phyloP scores from a whole-genome alignment of 2,329 filamentous ascomycete species.

The Fonsecaea pedrosoi region DNA sequence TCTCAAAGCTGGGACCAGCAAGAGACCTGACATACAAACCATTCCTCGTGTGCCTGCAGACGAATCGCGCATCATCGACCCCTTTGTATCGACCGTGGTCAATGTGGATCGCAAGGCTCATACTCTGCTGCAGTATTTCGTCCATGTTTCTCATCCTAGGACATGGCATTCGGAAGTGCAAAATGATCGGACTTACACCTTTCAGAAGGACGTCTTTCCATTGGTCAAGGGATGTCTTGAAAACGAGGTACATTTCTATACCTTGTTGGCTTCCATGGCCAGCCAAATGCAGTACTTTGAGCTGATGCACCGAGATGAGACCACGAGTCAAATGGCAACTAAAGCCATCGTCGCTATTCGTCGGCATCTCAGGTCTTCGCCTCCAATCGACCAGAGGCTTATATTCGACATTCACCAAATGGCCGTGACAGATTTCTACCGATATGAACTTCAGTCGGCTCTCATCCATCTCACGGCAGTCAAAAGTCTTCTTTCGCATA shows the following conservation, averaged over 20 bases:
- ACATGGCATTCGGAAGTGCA: conserved; percentile 16
- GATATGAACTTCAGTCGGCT: conserved; percentile 12
- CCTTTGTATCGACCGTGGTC: conserved; percentile 11
- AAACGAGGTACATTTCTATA: conserved; percentile 16
- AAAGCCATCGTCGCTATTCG: conserved; percentile 10
- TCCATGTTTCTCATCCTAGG: conserved; percentile 14
- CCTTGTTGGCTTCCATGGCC: conserved; percentile 17
- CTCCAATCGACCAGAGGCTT: conserved; percentile 13
- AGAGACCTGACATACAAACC: not conserved
- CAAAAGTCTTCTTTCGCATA: conserved; percentile 1
- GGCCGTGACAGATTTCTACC: conserved; percentile 21
- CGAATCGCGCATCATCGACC: conserved; percentile 10
- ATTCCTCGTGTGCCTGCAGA: conserved; percentile 7
- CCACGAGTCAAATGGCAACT: not conserved
- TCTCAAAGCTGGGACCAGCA: not conserved
- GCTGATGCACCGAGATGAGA: conserved; percentile 1
- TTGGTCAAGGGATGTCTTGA: conserved; percentile 12
- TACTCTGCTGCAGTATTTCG: conserved; percentile 14
- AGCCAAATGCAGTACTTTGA: conserved; percentile 20
- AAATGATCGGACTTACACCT: conserved; percentile 12
- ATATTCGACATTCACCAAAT: conserved; percentile 20
- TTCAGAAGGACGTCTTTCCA: not conserved
- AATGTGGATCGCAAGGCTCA: conserved; percentile 11
- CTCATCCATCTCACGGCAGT: conserved; percentile 10
- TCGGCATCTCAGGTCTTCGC: conserved; percentile 5